Evolutionary conservation across 2,329 filamentous ascomycete species (phyloP).

Genomic region (Blastomyces silverae): DNA sequence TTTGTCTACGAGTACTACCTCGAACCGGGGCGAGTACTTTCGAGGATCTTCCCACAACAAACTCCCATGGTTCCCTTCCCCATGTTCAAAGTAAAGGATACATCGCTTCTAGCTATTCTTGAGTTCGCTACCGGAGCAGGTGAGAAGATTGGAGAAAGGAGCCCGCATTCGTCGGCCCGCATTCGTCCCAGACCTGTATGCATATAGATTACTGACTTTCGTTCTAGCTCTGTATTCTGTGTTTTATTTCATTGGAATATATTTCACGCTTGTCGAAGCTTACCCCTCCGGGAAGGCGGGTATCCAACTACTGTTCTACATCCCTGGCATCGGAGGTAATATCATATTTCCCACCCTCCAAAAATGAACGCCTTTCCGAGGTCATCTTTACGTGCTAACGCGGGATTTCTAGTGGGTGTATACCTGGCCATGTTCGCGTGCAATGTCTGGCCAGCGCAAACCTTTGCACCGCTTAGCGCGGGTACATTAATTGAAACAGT

Average conservation of each 20-base stretch:
- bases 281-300: slow-evolving; percentile 49
- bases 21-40: slow-evolving; percentile 44
- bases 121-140: slow-evolving; percentile 54
- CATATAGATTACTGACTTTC: not conserved
- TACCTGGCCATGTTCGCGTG: slow-evolving; percentile 54
- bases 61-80: slow-evolving; percentile 59
- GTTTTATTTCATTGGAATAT: slow-evolving; percentile 63
- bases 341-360: not conserved
- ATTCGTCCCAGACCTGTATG: not conserved
- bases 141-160: slow-evolving; percentile 20
- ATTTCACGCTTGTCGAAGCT: slow-evolving; percentile 57
- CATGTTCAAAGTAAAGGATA: slow-evolving; percentile 53
- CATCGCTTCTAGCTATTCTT: slow-evolving; percentile 55
- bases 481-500: slow-evolving; percentile 52
- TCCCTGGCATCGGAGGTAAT: slow-evolving; percentile 55
- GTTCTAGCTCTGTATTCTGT: slow-evolving; percentile 43
- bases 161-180: not conserved
- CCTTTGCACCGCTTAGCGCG: slow-evolving; percentile 52
- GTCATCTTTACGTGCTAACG: not conserved
- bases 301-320: slow-evolving; percentile 55
- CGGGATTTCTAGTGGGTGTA: slow-evolving; percentile 43
- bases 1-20: slow-evolving; percentile 52
- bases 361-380: not conserved
- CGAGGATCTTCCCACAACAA: slow-evolving; percentile 48
- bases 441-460: slow-evolving; percentile 57